These are phyloP conservation scores for Fraxinus americana DNA, from an alignment of 257 asterid species.

Conservation along the genomic window DNA sequence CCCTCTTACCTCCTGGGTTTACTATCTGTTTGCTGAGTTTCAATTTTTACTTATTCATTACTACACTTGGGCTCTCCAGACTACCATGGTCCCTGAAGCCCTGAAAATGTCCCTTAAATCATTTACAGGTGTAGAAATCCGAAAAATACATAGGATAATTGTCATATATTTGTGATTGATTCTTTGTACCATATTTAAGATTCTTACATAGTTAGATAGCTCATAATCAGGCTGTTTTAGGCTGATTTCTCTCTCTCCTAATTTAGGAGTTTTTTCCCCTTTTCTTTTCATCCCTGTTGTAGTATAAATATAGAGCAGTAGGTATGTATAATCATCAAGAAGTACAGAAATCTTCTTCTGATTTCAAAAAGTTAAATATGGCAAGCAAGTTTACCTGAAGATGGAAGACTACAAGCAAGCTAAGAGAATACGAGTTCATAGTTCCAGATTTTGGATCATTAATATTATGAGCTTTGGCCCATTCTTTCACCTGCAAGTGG, in stretches of 20 bases:
- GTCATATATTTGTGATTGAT: no score
- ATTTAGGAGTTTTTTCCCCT: no score
- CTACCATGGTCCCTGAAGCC: conserved; percentile 12
- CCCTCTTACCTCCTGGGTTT: conserved; percentile 7
- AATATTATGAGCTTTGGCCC: conserved; percentile 82
- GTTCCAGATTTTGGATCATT: conserved; percentile 84
- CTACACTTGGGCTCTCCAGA: conserved; percentile 4
- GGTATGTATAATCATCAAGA: no score
- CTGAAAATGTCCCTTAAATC: neutral
- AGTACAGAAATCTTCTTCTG: no score
- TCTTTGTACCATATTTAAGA: no score
- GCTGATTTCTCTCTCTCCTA: no score
- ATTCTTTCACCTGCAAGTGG: conserved; percentile 86
- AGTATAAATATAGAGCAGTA: no score
- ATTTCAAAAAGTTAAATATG: neutral
- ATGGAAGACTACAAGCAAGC: conserved; percentile 89
- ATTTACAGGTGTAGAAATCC: neutral
- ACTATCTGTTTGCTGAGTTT: neutral
- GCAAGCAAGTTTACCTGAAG: conserved; percentile 66
- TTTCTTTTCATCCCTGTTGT: no score
- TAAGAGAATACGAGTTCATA: conserved; percentile 78
- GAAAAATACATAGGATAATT: no score
- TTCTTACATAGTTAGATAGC: no score
- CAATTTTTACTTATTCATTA: neutral
- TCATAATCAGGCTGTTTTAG: no score